A percentile compares a stretch with the other conserved stretches of the same genome.
These are phyloP conservation scores for Anisodus acutangulus DNA, from an alignment of 257 asterid species.

Conservation along the genomic window DNA sequence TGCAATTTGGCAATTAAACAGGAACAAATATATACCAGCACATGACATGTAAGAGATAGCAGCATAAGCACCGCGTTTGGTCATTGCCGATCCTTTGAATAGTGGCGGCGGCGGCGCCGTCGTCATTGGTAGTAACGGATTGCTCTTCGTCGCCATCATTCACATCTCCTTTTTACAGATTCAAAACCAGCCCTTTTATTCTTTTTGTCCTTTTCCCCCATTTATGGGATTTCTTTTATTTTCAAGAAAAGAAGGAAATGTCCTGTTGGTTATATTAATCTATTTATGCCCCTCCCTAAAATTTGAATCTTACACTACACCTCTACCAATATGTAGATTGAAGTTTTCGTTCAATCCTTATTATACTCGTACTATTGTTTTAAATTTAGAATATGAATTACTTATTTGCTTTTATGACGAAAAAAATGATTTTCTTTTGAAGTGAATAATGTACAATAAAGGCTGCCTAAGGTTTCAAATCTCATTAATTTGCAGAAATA, in stretches of 20 bases:
- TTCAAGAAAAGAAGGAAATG: neutral
- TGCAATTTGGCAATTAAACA: neutral
- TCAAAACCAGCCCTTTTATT: neutral
- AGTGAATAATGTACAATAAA: too few relatives aligned
- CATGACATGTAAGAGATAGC: constrained; percentile 91
- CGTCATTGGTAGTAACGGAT: constrained; percentile 55
- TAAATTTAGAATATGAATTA: neutral
- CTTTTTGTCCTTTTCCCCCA: neutral
- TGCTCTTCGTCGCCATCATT: constrained; percentile 38
- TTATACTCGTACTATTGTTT: too few relatives aligned
- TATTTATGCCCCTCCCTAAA: too few relatives aligned
- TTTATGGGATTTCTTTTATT: neutral
- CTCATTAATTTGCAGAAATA: neutral
- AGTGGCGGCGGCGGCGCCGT: constrained; percentile 51
- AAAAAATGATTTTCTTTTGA: too few relatives aligned
- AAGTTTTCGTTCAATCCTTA: too few relatives aligned
- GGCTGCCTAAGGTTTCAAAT: neutral
- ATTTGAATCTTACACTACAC: too few relatives aligned
- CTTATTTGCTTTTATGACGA: too few relatives aligned
- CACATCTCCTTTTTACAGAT: neutral
- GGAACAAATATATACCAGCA: constrained; percentile 60
- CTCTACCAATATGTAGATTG: too few relatives aligned
- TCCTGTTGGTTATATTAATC: neutral
- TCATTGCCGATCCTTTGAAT: constrained; percentile 93
- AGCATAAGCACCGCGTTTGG: constrained; percentile 90